Evolutionary conservation across 805 yeast genomes (phyloP), one percentile per base, ranked within the genome.

Genomic region (Ogataea ganodermae): DNA sequence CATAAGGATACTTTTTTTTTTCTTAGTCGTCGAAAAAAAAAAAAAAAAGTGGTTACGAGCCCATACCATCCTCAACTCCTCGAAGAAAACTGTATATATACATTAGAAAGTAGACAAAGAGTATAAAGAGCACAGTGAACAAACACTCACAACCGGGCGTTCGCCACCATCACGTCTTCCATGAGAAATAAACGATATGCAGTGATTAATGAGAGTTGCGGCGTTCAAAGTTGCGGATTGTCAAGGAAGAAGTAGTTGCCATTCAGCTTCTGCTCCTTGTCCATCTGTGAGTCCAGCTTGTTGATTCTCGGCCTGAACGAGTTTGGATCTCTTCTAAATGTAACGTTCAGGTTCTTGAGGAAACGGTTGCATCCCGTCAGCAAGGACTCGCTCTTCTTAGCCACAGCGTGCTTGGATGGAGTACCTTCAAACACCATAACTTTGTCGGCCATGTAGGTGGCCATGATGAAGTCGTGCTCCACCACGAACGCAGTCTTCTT

Each of bases 401-500:
- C 98, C 58, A 71, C 67, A 27, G 99, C 92, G 57, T 84, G 76
- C 67, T 80, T 78, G 22, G 98, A 89, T 45, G 99, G 98, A 55
- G 73, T 63, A 71, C 99, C 99, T 71, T 94, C 99, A 65, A 92
- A 94, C 48, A 94, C 98, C 80, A 94, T 92, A 62, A 94, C 99
- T 66, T 96, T 83, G 73, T 94, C 99, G 55, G 99, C 99, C 78
- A 94, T 80, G 70, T 94, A 94, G 14, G 99, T 94, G 56, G 99
- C 98, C 99, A 94, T 94, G 76, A 94, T 94, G 81, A 94, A 94
- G 81, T 94, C 99, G 83, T 94, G 99, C 84, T 94, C 99, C 50
- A 94, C 99, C 62, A 94, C 78, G 70, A 94, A 94, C n/a, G 99
- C 99, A 38, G 98, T 92, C 80, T 92, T 94, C 78, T 92, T 91